Evolutionary conservation across 257 asterid genomes (phyloP).

Genomic region (Solanum appendiculatum): DNA sequence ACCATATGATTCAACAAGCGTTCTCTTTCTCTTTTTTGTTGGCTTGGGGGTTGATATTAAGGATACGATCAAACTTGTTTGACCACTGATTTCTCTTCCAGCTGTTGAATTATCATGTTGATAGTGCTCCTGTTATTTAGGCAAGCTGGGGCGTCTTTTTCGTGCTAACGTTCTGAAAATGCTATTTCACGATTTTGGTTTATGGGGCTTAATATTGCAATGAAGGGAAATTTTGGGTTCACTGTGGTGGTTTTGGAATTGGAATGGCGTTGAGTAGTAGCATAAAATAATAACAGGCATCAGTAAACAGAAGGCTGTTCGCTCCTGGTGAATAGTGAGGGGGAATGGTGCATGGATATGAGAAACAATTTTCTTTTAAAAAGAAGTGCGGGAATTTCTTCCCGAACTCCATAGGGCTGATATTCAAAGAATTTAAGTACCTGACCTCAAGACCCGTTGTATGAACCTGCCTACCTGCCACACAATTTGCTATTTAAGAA

Average conservation of each 20-base stretch:
- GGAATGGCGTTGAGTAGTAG: not conserved
- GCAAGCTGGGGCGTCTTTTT: not conserved
- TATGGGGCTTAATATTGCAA: not conserved
- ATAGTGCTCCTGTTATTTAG: not conserved
- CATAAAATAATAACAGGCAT: not conserved
- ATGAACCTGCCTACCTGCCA: not conserved
- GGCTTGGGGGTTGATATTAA: not conserved
- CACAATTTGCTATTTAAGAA: not conserved
- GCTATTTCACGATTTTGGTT: not conserved
- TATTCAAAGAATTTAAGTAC: not conserved
- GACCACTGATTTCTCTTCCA: not conserved
- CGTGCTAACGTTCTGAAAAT: not conserved
- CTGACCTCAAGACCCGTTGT: not conserved
- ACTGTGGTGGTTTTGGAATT: not conserved
- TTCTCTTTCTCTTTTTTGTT: not conserved
- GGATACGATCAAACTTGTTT: not conserved
- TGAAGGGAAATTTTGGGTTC: not conserved
- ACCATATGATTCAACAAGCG: not conserved
- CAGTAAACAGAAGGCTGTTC: not conserved
- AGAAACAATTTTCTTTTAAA: not conserved
- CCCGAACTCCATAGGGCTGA: not conserved
- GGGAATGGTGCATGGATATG: not conserved
- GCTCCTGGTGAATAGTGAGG: not conserved
- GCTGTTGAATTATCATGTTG: not conserved
- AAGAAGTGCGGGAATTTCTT: not conserved